Evolutionary conservation across 495 filamentous ascomycete species (phyloP).

Genomic region (Penicillium taxi): DNA sequence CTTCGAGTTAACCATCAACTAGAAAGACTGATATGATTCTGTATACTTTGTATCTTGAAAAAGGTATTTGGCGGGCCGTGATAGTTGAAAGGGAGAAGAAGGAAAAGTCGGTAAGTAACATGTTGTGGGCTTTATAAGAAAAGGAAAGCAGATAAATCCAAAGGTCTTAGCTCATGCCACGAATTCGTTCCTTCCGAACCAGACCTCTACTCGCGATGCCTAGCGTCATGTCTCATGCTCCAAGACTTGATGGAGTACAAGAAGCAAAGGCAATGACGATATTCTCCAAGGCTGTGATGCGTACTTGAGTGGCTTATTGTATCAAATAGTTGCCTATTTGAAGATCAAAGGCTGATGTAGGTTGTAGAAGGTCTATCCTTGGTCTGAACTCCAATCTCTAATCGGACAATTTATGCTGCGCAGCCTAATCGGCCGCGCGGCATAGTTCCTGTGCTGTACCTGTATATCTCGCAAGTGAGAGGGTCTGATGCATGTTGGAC

Average conservation of each 20-base stretch:
- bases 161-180: constrained; percentile 1
- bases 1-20: no score
- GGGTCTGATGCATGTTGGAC: background rate
- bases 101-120: background rate
- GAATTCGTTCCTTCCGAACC: constrained; percentile 13
- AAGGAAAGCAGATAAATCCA: no score
- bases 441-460: constrained; percentile 18
- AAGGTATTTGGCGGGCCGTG: background rate
- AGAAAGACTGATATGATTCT: no score
- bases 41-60: background rate
- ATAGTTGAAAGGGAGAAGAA: constrained; percentile 4
- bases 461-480: constrained; percentile 13
- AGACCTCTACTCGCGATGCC: constrained; percentile 8
- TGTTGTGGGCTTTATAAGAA: constrained; percentile 11
- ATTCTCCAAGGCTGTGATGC: constrained; percentile 1
- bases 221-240: constrained; percentile 14
- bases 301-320: background rate
- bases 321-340: background rate
- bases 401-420: constrained; percentile 11
- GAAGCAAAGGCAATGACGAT: constrained; percentile 5
- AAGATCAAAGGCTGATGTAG: constrained; percentile 1
- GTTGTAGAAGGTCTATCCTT: constrained; percentile 5
- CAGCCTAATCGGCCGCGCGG: constrained; percentile 20
- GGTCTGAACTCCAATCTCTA: constrained; percentile 10
- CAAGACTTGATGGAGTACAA: constrained; percentile 13